Base-by-base conservation (phyloP, 106 monocot genomes). In the Hemerocallis citrina region DNA sequence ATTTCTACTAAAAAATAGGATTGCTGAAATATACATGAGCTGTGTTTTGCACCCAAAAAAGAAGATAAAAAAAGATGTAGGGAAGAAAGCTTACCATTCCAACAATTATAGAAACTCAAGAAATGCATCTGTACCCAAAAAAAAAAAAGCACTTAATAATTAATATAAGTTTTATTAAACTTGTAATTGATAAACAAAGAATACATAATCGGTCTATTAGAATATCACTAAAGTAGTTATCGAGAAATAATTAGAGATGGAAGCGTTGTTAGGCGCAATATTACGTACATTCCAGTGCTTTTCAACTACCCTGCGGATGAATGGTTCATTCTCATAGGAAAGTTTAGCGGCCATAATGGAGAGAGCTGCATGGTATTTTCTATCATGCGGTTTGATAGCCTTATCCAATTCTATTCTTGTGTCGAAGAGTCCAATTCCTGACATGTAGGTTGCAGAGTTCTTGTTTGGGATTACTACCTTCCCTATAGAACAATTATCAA, bases 301-400 rank as follows among this genome's bases (percentile, higher is more conserved):
- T 12, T 13, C 31, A 15, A 89, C 65, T 6, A 71, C 63, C 46
- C 12, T 46, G 23, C 27, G 20, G 27, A 84, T 75, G 63, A 34
- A 43, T 10, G 61, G 36, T 27, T 84, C 52, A 52, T 84, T 84
- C 67, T 89, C 89, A 42, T 84, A 84, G 7, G 84, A 71, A 15
- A 84, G 44, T 56, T 89, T 89, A 36, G 89, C 54, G 7, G 84
- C 89, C 89, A 89, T 84, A 30, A 81, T 67, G 0, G 72, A 68
- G 3, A 89, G 81, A 1, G 54, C 57, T 19, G 71, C 65, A 39
- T 68, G 37, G 52, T 81, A 84, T 48, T 45, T 75, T 0, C 27
- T 20, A 16, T 81, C 80, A 8, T 21, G 42, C 6, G 63, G 57
- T 12, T 35, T 33, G 29, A 84, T 69, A 3, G 19, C 64, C 37